Percentiles rank a stretch among this genome's conserved stretches.
These are phyloP conservation scores for Inonotus hispidus DNA, from an alignment of 1,284 basidiomycete genomes.

Conservation along the genomic window DNA sequence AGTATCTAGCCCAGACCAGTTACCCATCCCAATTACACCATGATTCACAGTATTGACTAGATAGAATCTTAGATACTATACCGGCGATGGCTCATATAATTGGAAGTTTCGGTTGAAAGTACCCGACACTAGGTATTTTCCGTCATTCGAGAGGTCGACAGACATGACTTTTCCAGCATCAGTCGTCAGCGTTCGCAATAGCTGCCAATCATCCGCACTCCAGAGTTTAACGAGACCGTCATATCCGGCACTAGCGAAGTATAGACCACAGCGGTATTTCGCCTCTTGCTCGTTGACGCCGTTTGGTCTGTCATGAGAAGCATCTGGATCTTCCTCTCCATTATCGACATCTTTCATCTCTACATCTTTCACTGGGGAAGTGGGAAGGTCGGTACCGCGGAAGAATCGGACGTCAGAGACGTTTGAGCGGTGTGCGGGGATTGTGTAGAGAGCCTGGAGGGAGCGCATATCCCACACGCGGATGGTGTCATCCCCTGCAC, in stretches of 20 bases:
- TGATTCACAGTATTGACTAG: no score
- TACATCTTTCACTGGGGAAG: slow-evolving; percentile 35
- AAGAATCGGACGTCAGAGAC: slow-evolving; percentile 96
- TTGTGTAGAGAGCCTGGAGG: slow-evolving; percentile 89
- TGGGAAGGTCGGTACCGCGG: slow-evolving; percentile 41
- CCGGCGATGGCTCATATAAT: slow-evolving; percentile 71
- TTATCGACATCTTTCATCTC: slow-evolving; percentile 31
- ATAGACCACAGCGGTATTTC: slow-evolving; percentile 80
- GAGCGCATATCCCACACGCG: slow-evolving; percentile 98
- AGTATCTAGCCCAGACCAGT: no score
- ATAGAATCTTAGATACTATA: background rate
- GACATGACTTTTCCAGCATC: slow-evolving; percentile 99
- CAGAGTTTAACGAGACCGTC: slow-evolving; percentile 95
- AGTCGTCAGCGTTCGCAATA: slow-evolving; percentile 82
- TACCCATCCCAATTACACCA: no score
- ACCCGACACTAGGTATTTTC: slow-evolving; percentile 80
- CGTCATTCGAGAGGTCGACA: slow-evolving; percentile 84
- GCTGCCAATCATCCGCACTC: slow-evolving; percentile 98
- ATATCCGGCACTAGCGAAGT: slow-evolving; percentile 91
- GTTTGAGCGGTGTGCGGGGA: slow-evolving; percentile 92
- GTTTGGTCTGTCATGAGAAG: slow-evolving; percentile 23
- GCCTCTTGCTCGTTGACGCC: slow-evolving; percentile 47
- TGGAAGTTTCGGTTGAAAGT: slow-evolving; percentile 95
- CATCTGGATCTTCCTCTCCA: slow-evolving; percentile 27
- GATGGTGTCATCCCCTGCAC: slow-evolving; percentile 95